Base-by-base conservation (phyloP, 2,329 filamentous ascomycete genomes). In the Botryosphaeria dothidea region DNA sequence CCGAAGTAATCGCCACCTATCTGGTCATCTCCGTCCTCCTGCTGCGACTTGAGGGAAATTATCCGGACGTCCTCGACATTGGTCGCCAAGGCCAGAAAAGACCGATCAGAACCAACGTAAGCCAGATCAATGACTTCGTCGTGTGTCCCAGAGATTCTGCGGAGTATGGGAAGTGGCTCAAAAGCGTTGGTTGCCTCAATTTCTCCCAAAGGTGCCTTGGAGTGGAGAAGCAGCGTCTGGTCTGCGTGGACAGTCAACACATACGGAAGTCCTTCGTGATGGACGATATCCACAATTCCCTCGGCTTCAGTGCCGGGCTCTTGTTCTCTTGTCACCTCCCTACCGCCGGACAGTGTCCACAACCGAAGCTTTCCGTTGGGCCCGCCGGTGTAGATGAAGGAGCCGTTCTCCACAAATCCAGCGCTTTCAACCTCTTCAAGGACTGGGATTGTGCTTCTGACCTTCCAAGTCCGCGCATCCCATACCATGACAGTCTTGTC, bases 81-180 rank as follows among this genome's bases (percentile, higher is more conserved):
- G 2, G 94, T 98, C 6, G 94, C 95, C 27, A 99, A 82, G 5
- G 95, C 96, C 67, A 99, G 84, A 60, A 96, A 80, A 2, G 92
- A 94, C 65, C 87, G 88, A 71, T 96, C 90, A 0, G 89, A 87
- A 1, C 95, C 87, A 63, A 98, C 83, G 72, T 95, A 97, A 31
- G 90, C 91, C 36, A 99, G 81, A 74, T 99, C 96, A 70, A 99
- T 97, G 61, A 99, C 93, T 76, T 99, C 95, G 75, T 99, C 96
- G 76, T 98, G 93, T 6, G 95, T 97, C 62, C 95, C 96, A 4
- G 94, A 97, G 69, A 99, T 96, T 49, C 92, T 87, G 69, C 91
- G 88, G 49, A 91, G 84, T 0, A 89, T 72, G 9, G 85, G 82
- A 25, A 90, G 76, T n/a, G 86, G 80, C n/a, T 80, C 76, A 79